Base-by-base conservation (phyloP, 768 basidiomycete genomes). In the Macrolepiota albuminosa region DNA sequence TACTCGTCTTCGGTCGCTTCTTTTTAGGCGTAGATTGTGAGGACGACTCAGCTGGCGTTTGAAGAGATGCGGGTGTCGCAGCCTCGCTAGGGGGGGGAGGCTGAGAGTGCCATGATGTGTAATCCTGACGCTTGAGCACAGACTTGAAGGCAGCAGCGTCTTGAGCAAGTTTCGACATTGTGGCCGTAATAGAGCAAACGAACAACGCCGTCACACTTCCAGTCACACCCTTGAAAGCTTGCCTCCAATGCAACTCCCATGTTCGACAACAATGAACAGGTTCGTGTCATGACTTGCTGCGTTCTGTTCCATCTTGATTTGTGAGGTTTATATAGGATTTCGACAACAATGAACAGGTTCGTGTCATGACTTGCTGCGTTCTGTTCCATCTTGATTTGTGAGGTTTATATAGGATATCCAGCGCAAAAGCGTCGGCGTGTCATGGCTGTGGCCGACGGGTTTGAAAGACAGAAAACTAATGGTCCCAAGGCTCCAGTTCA, bases 71-170 rank as follows among this genome's bases (percentile, higher is more conserved):
- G 8, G 59, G 43, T 16, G 54, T 56, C 24, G 49, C 56, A 1
- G 49, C 49, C 21, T 56, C 59, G 4, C 48, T 39, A 9, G 26
- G 67, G 16, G 78, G 75, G 31, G 75, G 72, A 11, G 83, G 81
- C 58, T 87, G 82, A 0, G 87, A 86, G 65, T 91, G 89, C 89
- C 89, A 91, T 62, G 90, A 89, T 0, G 82, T 73, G 60, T 81
- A 87, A 68, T 90, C 84, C 70, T 88, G 87, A 57, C 85, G 73
- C 14, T 85, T 78, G 31, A 91, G 73, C 11, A 79, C 75, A 10
- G 76, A 78, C 69, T 88, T 89, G 80, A 91, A 91, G 42, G 84
- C 76, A 57, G 88, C 85, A 51, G 83, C 78, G 62, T 91, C 90
- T 72, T 84, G 78, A n/a, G 81, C 80, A 42, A 91, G 81, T 61